phyloP scores from a whole-genome alignment of 441 rosid genomes.

The Viola pubescens region DNA sequence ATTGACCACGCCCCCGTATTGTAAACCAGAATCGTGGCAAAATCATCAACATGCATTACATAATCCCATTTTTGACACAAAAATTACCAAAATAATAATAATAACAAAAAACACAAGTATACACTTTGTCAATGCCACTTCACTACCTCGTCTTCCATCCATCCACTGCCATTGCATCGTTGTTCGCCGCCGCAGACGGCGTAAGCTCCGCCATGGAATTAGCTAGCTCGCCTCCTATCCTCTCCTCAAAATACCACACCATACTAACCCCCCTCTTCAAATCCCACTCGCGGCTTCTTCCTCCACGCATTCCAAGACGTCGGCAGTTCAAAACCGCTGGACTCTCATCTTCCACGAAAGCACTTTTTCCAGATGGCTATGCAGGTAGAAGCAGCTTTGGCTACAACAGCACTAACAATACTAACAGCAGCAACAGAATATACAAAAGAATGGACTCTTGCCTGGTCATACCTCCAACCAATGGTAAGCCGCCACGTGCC shows the following conservation, averaged over 20 bases:
- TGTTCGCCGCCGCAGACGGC: no score
- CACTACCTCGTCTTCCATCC: no score
- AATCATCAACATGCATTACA: conserved; percentile 15
- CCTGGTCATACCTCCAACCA: conserved; percentile 50
- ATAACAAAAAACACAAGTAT: no score
- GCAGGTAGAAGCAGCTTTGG: conserved; percentile 23
- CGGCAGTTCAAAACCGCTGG: neutral
- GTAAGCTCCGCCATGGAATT: no score
- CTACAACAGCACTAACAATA: neutral
- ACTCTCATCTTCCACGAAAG: conserved; percentile 5
- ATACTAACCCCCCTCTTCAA: no score
- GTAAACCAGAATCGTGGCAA: conserved; percentile 30
- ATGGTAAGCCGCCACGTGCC: conserved; percentile 50
- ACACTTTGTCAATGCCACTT: no score
- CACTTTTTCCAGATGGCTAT: conserved; percentile 30
- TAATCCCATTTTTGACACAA: neutral
- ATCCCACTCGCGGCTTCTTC: neutral
- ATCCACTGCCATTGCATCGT: no score
- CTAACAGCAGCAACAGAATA: conserved; percentile 12
- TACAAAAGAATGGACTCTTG: conserved; percentile 49
- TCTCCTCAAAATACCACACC: no score
- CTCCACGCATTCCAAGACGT: neutral
- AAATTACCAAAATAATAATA: no score
- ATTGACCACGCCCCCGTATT: neutral
- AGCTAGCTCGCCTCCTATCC: no score